A percentile compares a stretch with the other conserved stretches of the same genome.
Evolutionary conservation across 768 basidiomycete genomes (phyloP).

Genomic region (Obba rivulosa): DNA sequence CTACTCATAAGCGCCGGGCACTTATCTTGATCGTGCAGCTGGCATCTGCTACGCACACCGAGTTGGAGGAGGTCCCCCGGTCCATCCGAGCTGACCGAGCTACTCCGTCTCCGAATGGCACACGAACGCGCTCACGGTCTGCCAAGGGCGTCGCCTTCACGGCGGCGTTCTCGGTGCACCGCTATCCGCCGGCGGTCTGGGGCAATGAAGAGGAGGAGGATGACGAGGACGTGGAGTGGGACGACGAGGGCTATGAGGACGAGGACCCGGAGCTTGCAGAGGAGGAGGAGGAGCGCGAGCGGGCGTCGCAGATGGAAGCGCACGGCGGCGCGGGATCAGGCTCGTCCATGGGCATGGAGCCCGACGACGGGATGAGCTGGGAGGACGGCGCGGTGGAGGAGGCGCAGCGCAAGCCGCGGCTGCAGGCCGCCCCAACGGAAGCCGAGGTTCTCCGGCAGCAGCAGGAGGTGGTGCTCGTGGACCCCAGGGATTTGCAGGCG

Average conservation of each 20-base stretch:
- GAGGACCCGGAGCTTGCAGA: slow-evolving; percentile 61
- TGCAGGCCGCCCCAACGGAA: slow-evolving; percentile 6
- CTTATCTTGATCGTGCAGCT: slow-evolving; percentile 38
- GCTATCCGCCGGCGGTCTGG: slow-evolving; percentile 83
- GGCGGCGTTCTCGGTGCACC: slow-evolving; percentile 56
- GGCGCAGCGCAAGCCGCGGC: slow-evolving; percentile 19
- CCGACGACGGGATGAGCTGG: slow-evolving; percentile 87
- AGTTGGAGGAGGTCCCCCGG: slow-evolving; percentile 46
- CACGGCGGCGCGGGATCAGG: slow-evolving; percentile 21
- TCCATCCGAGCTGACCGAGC: slow-evolving; percentile 41
- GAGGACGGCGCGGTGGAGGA: slow-evolving; percentile 63
- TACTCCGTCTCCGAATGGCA: slow-evolving; percentile 45
- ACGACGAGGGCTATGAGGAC: slow-evolving; percentile 63
- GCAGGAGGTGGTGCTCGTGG: slow-evolving; percentile 6
- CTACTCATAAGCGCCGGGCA: not conserved
- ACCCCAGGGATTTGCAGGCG: slow-evolving; percentile 23
- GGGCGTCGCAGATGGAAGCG: slow-evolving; percentile 25
- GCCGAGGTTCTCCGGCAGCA: slow-evolving; percentile 9
- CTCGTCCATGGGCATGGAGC: slow-evolving; percentile 42
- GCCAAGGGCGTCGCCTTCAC: slow-evolving; percentile 61
- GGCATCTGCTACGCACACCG: slow-evolving; percentile 68
- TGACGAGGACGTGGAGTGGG: slow-evolving; percentile 56
- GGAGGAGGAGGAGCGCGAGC: slow-evolving; percentile 45
- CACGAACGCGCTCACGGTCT: slow-evolving; percentile 27
- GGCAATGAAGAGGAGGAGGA: slow-evolving; percentile 62